phyloP scores from a whole-genome alignment of 164 flowering plant species.

The Paratinospora sagittata region DNA sequence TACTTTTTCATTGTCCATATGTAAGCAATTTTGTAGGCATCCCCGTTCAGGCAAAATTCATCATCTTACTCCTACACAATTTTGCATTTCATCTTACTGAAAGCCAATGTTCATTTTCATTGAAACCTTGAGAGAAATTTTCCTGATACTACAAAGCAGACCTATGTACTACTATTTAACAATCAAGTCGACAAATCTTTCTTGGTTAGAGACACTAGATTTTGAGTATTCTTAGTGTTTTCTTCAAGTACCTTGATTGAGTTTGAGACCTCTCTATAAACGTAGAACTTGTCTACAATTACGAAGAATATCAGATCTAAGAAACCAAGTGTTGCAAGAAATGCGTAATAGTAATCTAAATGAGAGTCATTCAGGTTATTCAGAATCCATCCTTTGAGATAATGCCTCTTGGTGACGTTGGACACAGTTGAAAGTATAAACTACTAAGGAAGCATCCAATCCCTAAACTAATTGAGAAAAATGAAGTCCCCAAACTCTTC shows the following conservation, averaged over 20 bases:
- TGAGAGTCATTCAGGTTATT: conserved; percentile 37
- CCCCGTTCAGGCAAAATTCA: background rate
- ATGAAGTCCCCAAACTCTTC: conserved; percentile 42
- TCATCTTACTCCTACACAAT: background rate
- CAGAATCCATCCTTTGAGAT: conserved; percentile 31
- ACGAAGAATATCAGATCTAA: conserved; percentile 26
- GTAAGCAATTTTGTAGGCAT: background rate
- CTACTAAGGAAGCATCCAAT: conserved; percentile 34
- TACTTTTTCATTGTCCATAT: background rate
- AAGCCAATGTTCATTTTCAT: no score
- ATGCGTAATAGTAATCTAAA: conserved; percentile 29
- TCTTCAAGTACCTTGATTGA: conserved; percentile 12
- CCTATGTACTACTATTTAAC: no score
- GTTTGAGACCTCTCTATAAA: conserved; percentile 24
- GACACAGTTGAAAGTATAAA: conserved; percentile 27
- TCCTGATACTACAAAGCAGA: no score
- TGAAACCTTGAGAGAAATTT: no score
- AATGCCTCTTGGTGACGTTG: conserved; percentile 21
- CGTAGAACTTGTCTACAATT: conserved; percentile 19
- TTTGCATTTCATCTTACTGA: background rate
- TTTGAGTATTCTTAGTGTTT: background rate
- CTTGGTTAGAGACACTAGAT: background rate
- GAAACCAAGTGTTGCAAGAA: conserved; percentile 22
- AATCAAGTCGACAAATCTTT: background rate
- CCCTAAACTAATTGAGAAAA: conserved; percentile 25